Conservation (phyloP, 495 filamentous ascomycete species). For the Annulohypoxylon stygium region DNA sequence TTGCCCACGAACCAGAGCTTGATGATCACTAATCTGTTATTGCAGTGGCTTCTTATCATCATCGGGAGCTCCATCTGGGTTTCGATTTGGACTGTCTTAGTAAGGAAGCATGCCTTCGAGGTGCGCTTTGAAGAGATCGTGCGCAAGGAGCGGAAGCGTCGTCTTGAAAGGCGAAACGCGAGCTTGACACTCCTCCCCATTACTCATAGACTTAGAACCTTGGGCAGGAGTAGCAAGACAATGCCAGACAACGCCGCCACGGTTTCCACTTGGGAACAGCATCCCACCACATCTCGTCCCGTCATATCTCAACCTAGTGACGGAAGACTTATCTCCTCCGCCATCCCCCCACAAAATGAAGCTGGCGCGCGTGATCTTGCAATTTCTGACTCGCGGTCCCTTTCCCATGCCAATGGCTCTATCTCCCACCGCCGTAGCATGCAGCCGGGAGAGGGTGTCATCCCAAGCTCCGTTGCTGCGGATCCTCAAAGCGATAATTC, state of each 20-base stretch:
- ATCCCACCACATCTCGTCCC: constrained; percentile 11
- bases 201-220: constrained; percentile 39
- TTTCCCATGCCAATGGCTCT: not conserved
- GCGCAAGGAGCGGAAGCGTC: constrained; percentile 59
- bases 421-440: not conserved
- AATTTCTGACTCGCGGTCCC: not conserved
- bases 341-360: constrained; percentile 26
- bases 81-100: constrained; percentile 70
- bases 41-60: constrained; percentile 73
- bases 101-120: constrained; percentile 79
- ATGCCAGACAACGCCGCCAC: constrained; percentile 6
- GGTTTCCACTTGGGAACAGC: constrained; percentile 7
- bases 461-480: not conserved
- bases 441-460: not conserved
- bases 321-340: constrained; percentile 34
- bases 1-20: not conserved
- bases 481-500: constrained; percentile 2
- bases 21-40: not conserved
- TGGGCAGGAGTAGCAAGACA: constrained; percentile 41
- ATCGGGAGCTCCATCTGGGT: constrained; percentile 79
- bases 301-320: constrained; percentile 46
- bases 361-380: not conserved
- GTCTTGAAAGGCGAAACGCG: constrained; percentile 42
- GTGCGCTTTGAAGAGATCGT: constrained; percentile 71
- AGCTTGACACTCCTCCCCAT: constrained; percentile 48